phyloP scores from a whole-genome alignment of 495 filamentous ascomycete genomes.

The Aspergillus nidulans region DNA sequence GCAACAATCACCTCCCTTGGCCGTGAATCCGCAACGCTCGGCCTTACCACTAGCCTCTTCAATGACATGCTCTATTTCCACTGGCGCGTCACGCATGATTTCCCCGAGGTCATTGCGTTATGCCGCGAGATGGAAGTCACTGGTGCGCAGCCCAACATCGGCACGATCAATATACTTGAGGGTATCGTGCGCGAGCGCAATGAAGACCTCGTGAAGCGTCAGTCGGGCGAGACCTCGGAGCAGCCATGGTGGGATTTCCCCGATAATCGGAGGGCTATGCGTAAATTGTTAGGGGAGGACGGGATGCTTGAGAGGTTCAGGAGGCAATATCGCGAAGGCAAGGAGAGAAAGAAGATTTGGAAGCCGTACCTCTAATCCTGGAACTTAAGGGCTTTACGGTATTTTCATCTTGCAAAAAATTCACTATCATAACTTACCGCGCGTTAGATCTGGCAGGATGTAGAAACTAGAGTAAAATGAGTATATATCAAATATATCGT shows the following conservation, averaged over 20 bases:
- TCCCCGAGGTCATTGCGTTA: conserved; percentile 55
- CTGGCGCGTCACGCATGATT: conserved; percentile 60
- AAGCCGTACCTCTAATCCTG: neutral
- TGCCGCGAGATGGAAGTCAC: conserved; percentile 73
- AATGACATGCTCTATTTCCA: conserved; percentile 64
- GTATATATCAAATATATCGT: no score
- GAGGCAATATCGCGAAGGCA: conserved; percentile 6
- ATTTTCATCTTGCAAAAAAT: neutral
- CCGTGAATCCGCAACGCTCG: conserved; percentile 65
- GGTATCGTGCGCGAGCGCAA: conserved; percentile 25
- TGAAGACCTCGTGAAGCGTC: conserved; percentile 15
- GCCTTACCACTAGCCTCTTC: conserved; percentile 67
- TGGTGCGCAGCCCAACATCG: conserved; percentile 57
- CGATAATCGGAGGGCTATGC: conserved; percentile 30
- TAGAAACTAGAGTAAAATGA: no score
- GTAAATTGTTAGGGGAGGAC: conserved; percentile 23
- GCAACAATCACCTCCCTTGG: conserved; percentile 69
- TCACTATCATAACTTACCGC: neutral
- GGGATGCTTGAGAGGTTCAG: conserved; percentile 27
- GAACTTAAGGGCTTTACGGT: no score
- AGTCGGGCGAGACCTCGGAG: neutral
- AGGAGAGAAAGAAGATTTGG: neutral
- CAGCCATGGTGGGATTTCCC: conserved; percentile 40
- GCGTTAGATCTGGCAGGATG: no score
- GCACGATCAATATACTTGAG: conserved; percentile 50